Percentiles rank a stretch among this genome's conserved stretches.
Conservation (phyloP, 75 land plant genomes). For the Sequoiadendron giganteum region DNA sequence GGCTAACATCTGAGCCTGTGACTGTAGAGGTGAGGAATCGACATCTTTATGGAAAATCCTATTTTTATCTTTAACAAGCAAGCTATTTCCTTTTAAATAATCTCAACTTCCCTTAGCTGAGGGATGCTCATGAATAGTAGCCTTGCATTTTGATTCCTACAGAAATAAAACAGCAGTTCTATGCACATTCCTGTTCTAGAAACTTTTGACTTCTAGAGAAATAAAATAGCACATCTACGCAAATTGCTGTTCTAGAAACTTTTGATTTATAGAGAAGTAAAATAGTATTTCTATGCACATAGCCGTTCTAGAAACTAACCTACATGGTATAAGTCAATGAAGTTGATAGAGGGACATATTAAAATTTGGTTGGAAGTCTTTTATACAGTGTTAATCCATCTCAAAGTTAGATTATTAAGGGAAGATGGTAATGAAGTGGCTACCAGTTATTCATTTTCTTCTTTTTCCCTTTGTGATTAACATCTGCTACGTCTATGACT, state of each 20-base stretch:
- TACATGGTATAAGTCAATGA: background rate
- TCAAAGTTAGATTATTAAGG: background rate
- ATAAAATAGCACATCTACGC: background rate
- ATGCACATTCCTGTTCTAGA: background rate
- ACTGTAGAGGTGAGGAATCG: background rate
- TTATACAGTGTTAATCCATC: background rate
- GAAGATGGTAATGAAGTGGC: constrained; percentile 4
- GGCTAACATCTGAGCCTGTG: background rate
- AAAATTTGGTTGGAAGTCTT: background rate
- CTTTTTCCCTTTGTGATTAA: background rate
- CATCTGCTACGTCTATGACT: background rate
- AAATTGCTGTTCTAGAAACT: background rate
- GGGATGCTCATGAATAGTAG: background rate
- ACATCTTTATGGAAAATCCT: too few species aligned
- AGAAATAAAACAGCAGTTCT: background rate
- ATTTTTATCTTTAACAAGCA: too few species aligned
- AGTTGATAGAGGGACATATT: background rate
- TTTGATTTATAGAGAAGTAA: too few species aligned
- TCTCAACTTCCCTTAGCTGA: background rate
- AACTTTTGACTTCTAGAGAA: background rate
- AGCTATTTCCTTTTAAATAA: too few species aligned
- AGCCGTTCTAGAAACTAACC: background rate
- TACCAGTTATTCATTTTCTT: background rate
- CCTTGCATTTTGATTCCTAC: background rate
- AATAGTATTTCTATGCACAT: background rate